Percentiles rank a stretch among this genome's conserved stretches.
Evolutionary conservation across 176 grass and related monocot genomes (phyloP).

Genomic region (Elaeis guineensis): DNA sequence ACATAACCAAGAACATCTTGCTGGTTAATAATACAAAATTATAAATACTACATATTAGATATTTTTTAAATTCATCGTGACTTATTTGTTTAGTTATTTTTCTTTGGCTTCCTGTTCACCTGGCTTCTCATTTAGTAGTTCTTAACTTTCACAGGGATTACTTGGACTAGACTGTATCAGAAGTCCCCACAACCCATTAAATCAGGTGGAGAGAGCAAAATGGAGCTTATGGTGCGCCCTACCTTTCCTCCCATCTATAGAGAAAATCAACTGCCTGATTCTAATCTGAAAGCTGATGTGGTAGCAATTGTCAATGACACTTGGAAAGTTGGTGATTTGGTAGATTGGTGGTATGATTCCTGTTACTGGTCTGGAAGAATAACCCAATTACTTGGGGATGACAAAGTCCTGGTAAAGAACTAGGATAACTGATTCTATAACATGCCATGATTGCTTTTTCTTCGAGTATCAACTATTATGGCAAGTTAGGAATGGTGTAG

Average conservation of each 20-base stretch:
- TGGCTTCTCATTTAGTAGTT: neutral
- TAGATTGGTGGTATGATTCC: conserved; percentile 40
- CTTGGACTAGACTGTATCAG: conserved; percentile 41
- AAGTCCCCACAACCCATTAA: conserved; percentile 20
- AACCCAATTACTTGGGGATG: conserved; percentile 25
- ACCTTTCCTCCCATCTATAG: conserved; percentile 41
- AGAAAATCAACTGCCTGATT: conserved; percentile 25
- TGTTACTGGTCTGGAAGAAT: conserved; percentile 54
- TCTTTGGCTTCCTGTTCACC: neutral
- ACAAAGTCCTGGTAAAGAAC: conserved; percentile 16
- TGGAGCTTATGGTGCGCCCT: conserved; percentile 55
- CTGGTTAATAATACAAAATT: no score
- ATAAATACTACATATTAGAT: no score
- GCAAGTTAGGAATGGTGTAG: no score
- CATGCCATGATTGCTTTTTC: no score
- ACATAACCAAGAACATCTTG: no score
- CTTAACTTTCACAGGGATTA: conserved; percentile 27
- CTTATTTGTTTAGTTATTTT: neutral
- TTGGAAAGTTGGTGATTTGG: conserved; percentile 50
- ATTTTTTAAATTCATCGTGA: neutral
- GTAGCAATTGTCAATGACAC: conserved; percentile 26
- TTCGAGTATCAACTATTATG: no score
- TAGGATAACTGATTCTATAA: no score
- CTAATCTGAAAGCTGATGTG: conserved; percentile 16
- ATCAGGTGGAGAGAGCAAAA: neutral